These are phyloP conservation scores for Exophiala bonariae DNA, from an alignment of 2,329 filamentous ascomycete species.

Conservation along the genomic window DNA sequence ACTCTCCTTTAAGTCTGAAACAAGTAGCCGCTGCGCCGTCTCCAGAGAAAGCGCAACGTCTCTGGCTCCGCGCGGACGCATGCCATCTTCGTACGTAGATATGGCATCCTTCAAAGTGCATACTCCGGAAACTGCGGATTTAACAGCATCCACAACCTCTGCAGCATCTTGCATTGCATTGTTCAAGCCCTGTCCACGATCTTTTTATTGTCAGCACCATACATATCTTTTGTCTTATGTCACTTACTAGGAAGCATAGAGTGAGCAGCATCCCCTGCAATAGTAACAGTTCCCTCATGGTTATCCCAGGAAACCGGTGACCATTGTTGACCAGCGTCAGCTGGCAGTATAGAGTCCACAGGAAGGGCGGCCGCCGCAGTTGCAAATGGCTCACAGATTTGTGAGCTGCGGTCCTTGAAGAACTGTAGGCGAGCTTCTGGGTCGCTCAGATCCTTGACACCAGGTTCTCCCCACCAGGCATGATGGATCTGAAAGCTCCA, in stretches of 20 bases:
- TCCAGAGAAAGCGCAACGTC: slow-evolving; percentile 31
- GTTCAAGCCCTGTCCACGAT: slow-evolving; percentile 49
- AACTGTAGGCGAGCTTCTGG: slow-evolving; percentile 1
- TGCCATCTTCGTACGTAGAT: slow-evolving; percentile 34
- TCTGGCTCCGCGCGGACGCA: slow-evolving; percentile 35
- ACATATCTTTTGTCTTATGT: too few species aligned
- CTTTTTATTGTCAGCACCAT: background rate
- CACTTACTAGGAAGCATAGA: slow-evolving; percentile 45
- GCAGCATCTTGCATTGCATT: slow-evolving; percentile 44
- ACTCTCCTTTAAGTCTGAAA: slow-evolving; percentile 34
- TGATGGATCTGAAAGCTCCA: slow-evolving; percentile 36
- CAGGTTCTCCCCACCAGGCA: slow-evolving; percentile 9
- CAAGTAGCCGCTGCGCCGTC: slow-evolving; percentile 36
- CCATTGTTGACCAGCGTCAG: slow-evolving; percentile 23
- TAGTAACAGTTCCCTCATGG: slow-evolving; percentile 29
- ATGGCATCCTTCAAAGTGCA: slow-evolving; percentile 24
- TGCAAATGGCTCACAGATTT: slow-evolving; percentile 5
- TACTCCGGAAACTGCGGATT: slow-evolving; percentile 20
- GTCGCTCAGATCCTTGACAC: slow-evolving; percentile 3
- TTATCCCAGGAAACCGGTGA: slow-evolving; percentile 28
- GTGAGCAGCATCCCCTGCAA: slow-evolving; percentile 43
- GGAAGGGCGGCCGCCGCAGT: slow-evolving; percentile 2
- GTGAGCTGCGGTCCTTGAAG: slow-evolving; percentile 5
- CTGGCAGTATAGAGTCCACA: slow-evolving; percentile 8
- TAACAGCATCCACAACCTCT: slow-evolving; percentile 39